Conservation (phyloP, 331 rosid genomes). For the Arachis monticola region DNA sequence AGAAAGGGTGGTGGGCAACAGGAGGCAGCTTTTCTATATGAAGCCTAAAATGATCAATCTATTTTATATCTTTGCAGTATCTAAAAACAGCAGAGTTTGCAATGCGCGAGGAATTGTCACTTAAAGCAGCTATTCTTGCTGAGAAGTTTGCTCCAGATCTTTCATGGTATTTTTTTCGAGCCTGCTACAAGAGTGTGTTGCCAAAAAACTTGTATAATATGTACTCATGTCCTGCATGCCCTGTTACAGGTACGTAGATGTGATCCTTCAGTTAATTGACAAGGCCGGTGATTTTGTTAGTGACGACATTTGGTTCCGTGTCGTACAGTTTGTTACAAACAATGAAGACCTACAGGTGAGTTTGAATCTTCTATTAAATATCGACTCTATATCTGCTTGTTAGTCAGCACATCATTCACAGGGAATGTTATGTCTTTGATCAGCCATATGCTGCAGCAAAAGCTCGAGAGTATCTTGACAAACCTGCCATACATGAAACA, state of each 20-base stretch:
- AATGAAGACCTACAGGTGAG: slow-evolving; percentile 98
- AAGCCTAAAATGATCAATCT: slow-evolving; percentile 31
- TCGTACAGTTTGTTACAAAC: slow-evolving; percentile 98
- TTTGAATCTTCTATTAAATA: slow-evolving; percentile 31
- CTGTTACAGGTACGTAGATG: slow-evolving; percentile 90
- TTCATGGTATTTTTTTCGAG: slow-evolving; percentile 69
- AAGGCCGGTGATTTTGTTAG: slow-evolving; percentile 99
- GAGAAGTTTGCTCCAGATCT: slow-evolving; percentile 99
- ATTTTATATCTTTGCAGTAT: slow-evolving; percentile 68
- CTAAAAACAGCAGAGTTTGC: slow-evolving; percentile 98
- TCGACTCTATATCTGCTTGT: slow-evolving; percentile 35
- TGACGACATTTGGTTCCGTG: slow-evolving; percentile 99
- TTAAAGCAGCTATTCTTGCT: slow-evolving; percentile 99
- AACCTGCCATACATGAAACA: slow-evolving; percentile 98
- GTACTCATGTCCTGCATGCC: slow-evolving; percentile 31
- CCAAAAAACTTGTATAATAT: background rate
- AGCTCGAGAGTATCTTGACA: slow-evolving; percentile 97
- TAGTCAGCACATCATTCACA: slow-evolving; percentile 42
- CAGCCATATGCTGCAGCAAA: slow-evolving; percentile 97
- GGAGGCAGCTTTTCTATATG: slow-evolving; percentile 31
- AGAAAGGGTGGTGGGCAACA: background rate
- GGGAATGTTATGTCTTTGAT: slow-evolving; percentile 53
- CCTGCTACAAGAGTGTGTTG: background rate
- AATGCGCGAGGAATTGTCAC: slow-evolving; percentile 98
- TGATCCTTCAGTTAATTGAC: slow-evolving; percentile 97